Evolutionary conservation across 108 stramenopile species (phyloP), one percentile per base, ranked within the genome.

Genomic region (Aurantiochytrium sp.): DNA sequence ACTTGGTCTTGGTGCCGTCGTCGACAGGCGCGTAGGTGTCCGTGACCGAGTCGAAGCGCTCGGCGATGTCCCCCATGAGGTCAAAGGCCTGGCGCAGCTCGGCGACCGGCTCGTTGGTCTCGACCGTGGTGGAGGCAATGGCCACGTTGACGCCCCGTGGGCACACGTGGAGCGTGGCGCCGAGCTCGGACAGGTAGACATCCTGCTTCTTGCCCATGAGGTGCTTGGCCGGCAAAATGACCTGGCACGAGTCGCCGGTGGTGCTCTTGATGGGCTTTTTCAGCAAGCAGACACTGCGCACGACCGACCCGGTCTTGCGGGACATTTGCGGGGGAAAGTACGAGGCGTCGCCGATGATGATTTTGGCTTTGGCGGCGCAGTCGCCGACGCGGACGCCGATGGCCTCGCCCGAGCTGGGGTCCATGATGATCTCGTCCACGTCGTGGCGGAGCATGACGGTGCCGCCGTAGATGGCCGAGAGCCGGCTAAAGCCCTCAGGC

Each of bases 401-500:
- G 17, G 97, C 97, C 86, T 95, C 91, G 27, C 98, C 98, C 27
- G 45, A 30, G 36, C 93, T 91, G 31, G 91, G 94, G 81, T 95
- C 94, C 89, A 94, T 95, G 53, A 97, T 68, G 89, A 99, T 95
- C 91, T 98, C 98, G 87, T 99, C 97, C 54, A 99, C 95, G 87
- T 97, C 96, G 55, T 95, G 95, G 90, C 98, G 96, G 55, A 99
- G 95, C 98, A 99, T 99, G 92, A 99, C 98, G 55, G 98, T 98
- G 89, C 98, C 98, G 42, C 98, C 99, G 88, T 98, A 96, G 87
- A 99, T 96, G 37, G 99, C 99, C 89, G 97, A 98, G 55, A 98
- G 95, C 52, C 99, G 96, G 65, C 97, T 97, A 90, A 99, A 99
- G 55, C 97, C 97, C 92, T 99, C 99, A 21, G 99, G 99, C 52